Evolutionary conservation across 164 flowering plant species (phyloP).

Genomic region (Buxus sempervirens): DNA sequence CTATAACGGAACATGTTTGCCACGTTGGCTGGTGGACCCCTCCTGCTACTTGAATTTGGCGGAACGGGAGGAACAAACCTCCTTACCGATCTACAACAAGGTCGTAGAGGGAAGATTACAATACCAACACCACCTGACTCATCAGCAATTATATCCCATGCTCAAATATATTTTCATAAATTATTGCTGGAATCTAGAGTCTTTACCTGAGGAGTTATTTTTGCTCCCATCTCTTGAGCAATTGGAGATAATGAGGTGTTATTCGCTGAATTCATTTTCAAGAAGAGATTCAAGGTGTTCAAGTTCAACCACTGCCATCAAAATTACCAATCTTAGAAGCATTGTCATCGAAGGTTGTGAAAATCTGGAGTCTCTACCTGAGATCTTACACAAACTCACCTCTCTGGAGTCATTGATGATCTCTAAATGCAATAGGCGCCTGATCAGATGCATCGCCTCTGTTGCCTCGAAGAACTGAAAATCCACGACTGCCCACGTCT

Average conservation of each 20-base stretch:
- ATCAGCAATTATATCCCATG: too few relatives aligned
- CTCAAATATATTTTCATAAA: background rate
- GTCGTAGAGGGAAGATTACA: too few relatives aligned
- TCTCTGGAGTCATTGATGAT: too few relatives aligned
- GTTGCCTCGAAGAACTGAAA: slow-evolving; percentile 13
- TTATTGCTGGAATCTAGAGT: background rate
- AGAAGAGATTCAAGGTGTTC: background rate
- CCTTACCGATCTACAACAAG: too few relatives aligned
- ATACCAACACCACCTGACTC: too few relatives aligned
- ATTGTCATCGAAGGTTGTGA: slow-evolving; percentile 15
- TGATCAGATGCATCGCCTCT: slow-evolving; percentile 12
- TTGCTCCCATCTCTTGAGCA: background rate
- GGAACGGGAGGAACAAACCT: background rate
- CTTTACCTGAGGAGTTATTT: background rate
- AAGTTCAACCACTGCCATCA: background rate
- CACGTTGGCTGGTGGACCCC: background rate
- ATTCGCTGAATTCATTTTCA: background rate
- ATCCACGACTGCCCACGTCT: slow-evolving; percentile 15
- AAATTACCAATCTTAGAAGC: background rate
- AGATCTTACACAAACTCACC: background rate
- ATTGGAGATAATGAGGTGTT: too few relatives aligned
- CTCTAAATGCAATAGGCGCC: background rate
- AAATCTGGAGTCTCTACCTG: slow-evolving; percentile 15
- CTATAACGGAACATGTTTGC: background rate
- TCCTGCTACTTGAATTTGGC: background rate